Evolutionary conservation across 805 yeast genomes (phyloP).

Genomic region (Sporopachydermia quercuum): DNA sequence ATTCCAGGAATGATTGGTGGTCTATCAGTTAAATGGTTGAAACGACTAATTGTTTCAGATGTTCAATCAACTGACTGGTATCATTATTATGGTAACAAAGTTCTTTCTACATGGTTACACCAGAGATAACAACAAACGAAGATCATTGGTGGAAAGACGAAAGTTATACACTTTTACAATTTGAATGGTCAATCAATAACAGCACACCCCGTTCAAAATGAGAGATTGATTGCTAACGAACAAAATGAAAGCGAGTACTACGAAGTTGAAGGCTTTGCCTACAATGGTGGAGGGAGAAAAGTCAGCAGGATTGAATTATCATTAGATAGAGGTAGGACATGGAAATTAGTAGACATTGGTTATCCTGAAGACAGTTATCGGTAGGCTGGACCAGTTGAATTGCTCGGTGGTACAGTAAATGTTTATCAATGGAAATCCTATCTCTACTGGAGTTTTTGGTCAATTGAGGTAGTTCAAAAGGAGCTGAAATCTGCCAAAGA

Average conservation of each 20-base stretch:
- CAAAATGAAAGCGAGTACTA: constrained; percentile 12
- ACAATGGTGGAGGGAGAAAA: constrained; percentile 22
- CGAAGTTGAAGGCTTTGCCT: constrained; percentile 20
- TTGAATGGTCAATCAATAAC: constrained; percentile 21
- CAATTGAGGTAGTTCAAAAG: constrained; percentile 11
- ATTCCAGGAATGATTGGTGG: constrained; percentile 27
- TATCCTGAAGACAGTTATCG: constrained; percentile 21
- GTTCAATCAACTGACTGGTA: constrained; percentile 22
- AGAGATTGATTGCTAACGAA: constrained; percentile 8
- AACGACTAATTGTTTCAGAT: constrained; percentile 16
- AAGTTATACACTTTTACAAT: constrained; percentile 21
- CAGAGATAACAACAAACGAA: constrained; percentile 19
- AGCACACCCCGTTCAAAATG: constrained; percentile 19
- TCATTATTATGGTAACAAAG: constrained; percentile 23
- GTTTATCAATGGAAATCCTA: constrained; percentile 20
- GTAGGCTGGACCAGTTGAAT: constrained; percentile 16
- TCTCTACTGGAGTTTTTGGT: constrained; percentile 24
- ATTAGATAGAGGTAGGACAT: constrained; percentile 18
- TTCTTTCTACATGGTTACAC: constrained; percentile 22
- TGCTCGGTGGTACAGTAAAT: constrained; percentile 21
- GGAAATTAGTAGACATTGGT: constrained; percentile 18
- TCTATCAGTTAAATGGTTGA: constrained; percentile 24
- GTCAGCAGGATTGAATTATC: constrained; percentile 21
- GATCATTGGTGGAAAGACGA: constrained; percentile 24
- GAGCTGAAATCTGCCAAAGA: constrained; percentile 15